Base-by-base conservation (phyloP, 75 land plant genomes). In the Picea glauca region DNA sequence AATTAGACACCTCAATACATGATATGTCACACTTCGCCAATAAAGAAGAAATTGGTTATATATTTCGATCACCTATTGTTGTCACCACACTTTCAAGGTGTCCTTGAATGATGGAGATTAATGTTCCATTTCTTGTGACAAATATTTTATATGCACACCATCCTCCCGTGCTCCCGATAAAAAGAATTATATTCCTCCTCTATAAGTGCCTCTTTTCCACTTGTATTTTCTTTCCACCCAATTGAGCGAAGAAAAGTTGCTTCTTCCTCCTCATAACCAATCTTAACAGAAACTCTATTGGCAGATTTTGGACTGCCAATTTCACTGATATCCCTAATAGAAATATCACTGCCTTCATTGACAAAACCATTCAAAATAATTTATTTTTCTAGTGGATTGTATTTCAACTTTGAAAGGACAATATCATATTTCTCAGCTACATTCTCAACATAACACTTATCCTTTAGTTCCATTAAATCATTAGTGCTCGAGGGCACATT, bases 231-330 rank as follows among this genome's bases (percentile, higher is more conserved):
- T 26, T 79, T 82, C 87, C 87, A 85, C 46, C 87, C 87, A 66
- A 85, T 86, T 17, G 87, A 84, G 30, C 81, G 74, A 82, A 85
- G 76, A 76, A 85, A 85, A 32, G 86, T 78, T 11, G 81, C 87
- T 62, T 85, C 87, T 26, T 85, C 86, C 77, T 84, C 85, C 68
- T 82, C 81, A 54, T 59, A 56, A 26, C 81, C 82, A 43, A 78
- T 43, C 15, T 68, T 62, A 31, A 33, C 68, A 66, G 50, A 66
- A 30, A 66, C 13, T 21, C 3, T 70, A 18, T 43, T 70, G n/a
- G 26, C 35, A 70, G 74, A 43, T 8, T 11, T 18, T 20, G 26
- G 18, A 70, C 13, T 8, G 3, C 21, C 50, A 40, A 8, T 70
- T 70, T 70, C 74, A 9, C 74, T 43, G 21, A 12, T 20, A 43